These are phyloP conservation scores for Pyrenula massariospora DNA, from an alignment of 495 filamentous ascomycete species.

Conservation along the genomic window DNA sequence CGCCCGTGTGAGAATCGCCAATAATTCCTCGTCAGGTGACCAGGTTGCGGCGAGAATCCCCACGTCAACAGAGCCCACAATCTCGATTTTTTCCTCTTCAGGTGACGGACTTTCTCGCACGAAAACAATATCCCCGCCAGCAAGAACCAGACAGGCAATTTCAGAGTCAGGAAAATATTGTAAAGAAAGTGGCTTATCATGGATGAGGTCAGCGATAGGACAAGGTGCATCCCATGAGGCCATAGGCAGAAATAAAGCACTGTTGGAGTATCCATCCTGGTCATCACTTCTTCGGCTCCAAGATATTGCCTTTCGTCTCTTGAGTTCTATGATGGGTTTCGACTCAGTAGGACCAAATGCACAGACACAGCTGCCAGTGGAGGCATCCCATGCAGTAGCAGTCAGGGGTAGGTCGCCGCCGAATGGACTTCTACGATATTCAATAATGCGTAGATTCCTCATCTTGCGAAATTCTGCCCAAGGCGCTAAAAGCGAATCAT, in stretches of 20 bases:
- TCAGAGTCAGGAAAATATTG: conserved; percentile 75
- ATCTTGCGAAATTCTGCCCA: background rate
- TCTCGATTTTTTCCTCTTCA: conserved; percentile 72
- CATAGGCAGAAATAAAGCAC: conserved; percentile 38
- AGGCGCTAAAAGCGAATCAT: background rate
- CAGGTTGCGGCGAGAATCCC: conserved; percentile 83
- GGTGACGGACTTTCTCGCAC: conserved; percentile 65
- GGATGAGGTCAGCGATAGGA: conserved; percentile 52
- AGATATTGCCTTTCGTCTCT: conserved; percentile 32
- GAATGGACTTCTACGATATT: background rate
- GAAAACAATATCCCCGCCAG: conserved; percentile 79
- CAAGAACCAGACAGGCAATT: conserved; percentile 71
- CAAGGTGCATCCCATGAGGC: conserved; percentile 80
- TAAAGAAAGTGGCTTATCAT: conserved; percentile 61
- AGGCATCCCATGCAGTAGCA: conserved; percentile 65
- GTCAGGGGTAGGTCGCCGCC: conserved; percentile 45
- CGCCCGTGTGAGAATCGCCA: conserved; percentile 69
- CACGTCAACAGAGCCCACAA: conserved; percentile 83
- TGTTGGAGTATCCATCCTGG: conserved; percentile 22
- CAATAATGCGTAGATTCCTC: conserved; percentile 10
- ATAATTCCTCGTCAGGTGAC: conserved; percentile 89
- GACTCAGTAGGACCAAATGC: conserved; percentile 59
- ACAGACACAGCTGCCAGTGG: conserved; percentile 58
- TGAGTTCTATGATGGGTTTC: conserved; percentile 54
- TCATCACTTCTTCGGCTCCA: conserved; percentile 21